Conservation (phyloP, 2,329 filamentous ascomycete species). For the Pezicula neosporulosa region DNA sequence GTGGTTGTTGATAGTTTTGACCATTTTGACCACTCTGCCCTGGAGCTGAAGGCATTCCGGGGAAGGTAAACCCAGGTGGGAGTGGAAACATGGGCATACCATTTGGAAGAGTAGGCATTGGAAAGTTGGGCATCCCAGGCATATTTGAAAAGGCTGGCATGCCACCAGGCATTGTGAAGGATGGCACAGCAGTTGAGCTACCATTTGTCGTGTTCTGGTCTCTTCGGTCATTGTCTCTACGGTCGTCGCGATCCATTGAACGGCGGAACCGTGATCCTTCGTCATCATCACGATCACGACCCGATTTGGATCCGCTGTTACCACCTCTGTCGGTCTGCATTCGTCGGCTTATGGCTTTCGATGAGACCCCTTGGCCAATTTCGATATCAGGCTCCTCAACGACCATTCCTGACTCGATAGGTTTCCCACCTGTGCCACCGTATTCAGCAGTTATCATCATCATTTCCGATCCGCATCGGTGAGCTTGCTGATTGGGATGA, state of each 20-base stretch:
- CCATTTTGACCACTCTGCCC: not conserved
- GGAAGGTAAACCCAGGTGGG: conserved; percentile 40
- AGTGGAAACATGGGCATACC: conserved; percentile 43
- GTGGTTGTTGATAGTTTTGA: conserved; percentile 20
- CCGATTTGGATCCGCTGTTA: conserved; percentile 59
- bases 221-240: conserved; percentile 10
- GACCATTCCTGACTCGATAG: conserved; percentile 78
- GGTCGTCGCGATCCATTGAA: conserved; percentile 10
- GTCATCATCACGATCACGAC: conserved; percentile 27
- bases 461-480: conserved; percentile 97
- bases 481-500: conserved; percentile 88
- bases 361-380: conserved; percentile 94
- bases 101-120: conserved; percentile 39
- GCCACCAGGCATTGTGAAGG: conserved; percentile 8
- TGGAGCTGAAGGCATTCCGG: conserved; percentile 2
- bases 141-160: conserved; percentile 29
- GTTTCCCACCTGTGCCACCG: conserved; percentile 82
- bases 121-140: conserved; percentile 26
- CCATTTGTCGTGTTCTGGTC: conserved; percentile 6
- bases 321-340: conserved; percentile 69
- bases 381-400: conserved; percentile 98
- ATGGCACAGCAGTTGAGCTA: conserved; percentile 12
- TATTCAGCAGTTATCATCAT: conserved; percentile 92
- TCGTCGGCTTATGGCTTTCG: conserved; percentile 73
- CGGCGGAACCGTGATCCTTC: conserved; percentile 19